Evolutionary conservation across 2,329 filamentous ascomycete species (phyloP).

Genomic region (Lachnellula suecica): DNA sequence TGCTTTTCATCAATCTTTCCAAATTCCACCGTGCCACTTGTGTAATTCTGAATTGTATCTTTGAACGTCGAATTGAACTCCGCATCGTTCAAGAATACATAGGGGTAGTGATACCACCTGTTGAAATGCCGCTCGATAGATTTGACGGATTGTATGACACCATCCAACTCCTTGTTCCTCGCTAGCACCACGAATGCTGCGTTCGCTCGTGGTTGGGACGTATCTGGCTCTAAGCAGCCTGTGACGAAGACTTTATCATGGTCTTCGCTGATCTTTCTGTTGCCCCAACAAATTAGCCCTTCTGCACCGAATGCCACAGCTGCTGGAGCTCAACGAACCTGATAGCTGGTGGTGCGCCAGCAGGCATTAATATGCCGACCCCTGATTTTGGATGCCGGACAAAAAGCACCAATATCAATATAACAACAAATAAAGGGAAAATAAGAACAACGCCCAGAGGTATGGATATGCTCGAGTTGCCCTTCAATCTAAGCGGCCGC

Average conservation of each 20-base stretch:
- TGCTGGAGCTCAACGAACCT: conserved; percentile 54
- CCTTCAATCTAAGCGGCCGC: conserved; percentile 81
- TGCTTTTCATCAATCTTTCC: conserved; percentile 86
- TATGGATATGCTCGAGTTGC: conserved; percentile 89
- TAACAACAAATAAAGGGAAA: conserved; percentile 87
- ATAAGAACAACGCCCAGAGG: conserved; percentile 89
- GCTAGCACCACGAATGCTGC: conserved; percentile 95
- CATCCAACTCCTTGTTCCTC: conserved; percentile 92
- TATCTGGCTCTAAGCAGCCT: conserved; percentile 82
- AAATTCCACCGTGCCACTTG: conserved; percentile 85
- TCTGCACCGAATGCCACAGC: background rate
- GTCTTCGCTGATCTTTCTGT: conserved; percentile 92
- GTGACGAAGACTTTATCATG: conserved; percentile 95
- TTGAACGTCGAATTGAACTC: conserved; percentile 97
- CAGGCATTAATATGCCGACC: conserved; percentile 81
- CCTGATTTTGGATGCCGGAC: conserved; percentile 82
- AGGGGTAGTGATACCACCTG: conserved; percentile 97
- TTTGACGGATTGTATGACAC: conserved; percentile 94
- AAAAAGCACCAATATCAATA: conserved; percentile 87
- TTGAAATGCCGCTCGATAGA: conserved; percentile 99
- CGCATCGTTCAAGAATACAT: conserved; percentile 96
- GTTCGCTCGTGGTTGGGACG: conserved; percentile 79
- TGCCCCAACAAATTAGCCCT: conserved; percentile 17
- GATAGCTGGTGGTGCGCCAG: conserved; percentile 84
- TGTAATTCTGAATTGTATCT: conserved; percentile 83